Conservation (phyloP, 2,329 filamentous ascomycete genomes). For the Pseudohalonectria lignicola region DNA sequence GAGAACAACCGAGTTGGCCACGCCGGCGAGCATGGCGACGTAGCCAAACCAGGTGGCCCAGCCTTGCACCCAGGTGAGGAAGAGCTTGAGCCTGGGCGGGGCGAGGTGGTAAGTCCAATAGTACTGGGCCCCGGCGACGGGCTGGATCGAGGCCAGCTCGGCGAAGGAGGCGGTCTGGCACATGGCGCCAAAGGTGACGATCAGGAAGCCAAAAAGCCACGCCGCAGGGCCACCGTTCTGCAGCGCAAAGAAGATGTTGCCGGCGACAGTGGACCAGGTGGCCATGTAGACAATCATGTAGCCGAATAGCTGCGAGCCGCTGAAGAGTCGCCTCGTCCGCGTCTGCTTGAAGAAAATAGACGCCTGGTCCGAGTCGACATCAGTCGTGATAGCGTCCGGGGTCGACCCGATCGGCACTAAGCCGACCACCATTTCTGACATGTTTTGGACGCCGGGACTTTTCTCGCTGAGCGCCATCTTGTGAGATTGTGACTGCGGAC, state of each 20-base stretch:
- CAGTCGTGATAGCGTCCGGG: too few relatives aligned
- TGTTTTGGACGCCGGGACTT: too few relatives aligned
- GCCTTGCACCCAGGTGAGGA: conserved; percentile 12
- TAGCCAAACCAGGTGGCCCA: conserved; percentile 30
- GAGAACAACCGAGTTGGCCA: conserved; percentile 20
- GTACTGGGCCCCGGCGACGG: conserved; percentile 28
- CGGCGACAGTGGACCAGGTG: background rate
- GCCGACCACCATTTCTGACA: too few relatives aligned
- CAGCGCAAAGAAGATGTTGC: conserved; percentile 12
- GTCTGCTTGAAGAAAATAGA: conserved; percentile 5
- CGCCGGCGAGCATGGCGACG: conserved; percentile 20
- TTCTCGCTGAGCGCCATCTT: too few relatives aligned
- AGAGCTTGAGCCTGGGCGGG: background rate
- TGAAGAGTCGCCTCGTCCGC: conserved; percentile 6
- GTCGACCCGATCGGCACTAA: too few relatives aligned
- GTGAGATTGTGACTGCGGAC: too few relatives aligned
- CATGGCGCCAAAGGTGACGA: conserved; percentile 17
- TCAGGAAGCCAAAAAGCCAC: conserved; percentile 18
- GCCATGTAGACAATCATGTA: conserved; percentile 6
- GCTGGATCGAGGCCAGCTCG: conserved; percentile 26
- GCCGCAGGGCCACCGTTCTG: conserved; percentile 20
- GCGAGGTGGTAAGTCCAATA: conserved; percentile 22
- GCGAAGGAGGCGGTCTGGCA: conserved; percentile 21
- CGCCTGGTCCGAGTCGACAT: too few relatives aligned
- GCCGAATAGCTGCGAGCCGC: conserved; percentile 7